Conservation (phyloP, 768 basidiomycete species). For the Lentinula sp. region DNA sequence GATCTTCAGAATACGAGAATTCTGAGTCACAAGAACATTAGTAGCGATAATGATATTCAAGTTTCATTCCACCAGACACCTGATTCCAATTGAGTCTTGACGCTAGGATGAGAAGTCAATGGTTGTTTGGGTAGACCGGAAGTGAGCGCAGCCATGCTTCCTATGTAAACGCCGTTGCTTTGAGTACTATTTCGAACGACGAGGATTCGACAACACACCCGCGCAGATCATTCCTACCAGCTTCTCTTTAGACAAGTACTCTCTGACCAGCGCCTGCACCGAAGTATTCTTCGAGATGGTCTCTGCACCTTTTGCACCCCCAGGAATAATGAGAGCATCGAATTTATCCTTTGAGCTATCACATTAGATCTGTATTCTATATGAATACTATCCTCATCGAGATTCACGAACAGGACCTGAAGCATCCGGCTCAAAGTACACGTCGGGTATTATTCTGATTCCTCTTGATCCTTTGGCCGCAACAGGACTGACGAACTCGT, state of each 20-base stretch:
- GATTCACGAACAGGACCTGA: slow-evolving; percentile 37
- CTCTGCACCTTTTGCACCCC: slow-evolving; percentile 73
- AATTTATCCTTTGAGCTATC: slow-evolving; percentile 43
- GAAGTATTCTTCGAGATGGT: slow-evolving; percentile 53
- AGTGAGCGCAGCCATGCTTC: slow-evolving; percentile 63
- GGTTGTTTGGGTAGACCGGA: slow-evolving; percentile 55
- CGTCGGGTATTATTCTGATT: slow-evolving; percentile 66
- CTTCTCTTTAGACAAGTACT: slow-evolving; percentile 48
- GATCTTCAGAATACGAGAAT: slow-evolving; percentile 68
- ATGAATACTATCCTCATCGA: neutral
- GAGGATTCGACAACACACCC: slow-evolving; percentile 29
- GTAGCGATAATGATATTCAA: neutral
- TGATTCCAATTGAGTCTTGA: slow-evolving; percentile 51
- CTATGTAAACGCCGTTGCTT: slow-evolving; percentile 23
- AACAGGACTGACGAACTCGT: slow-evolving; percentile 12
- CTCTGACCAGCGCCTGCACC: slow-evolving; percentile 59
- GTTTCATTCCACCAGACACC: slow-evolving; percentile 26
- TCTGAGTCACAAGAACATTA: slow-evolving; percentile 19
- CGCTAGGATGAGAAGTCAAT: slow-evolving; percentile 75
- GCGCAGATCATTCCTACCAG: slow-evolving; percentile 84
- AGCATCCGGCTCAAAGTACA: slow-evolving; percentile 35
- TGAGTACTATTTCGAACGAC: neutral
- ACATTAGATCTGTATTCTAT: neutral
- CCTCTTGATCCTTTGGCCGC: slow-evolving; percentile 64
- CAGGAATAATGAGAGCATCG: slow-evolving; percentile 70